Evolutionary conservation across 2,329 filamentous ascomycete genomes (phyloP).

Genomic region (Hypoxylon sp.): DNA sequence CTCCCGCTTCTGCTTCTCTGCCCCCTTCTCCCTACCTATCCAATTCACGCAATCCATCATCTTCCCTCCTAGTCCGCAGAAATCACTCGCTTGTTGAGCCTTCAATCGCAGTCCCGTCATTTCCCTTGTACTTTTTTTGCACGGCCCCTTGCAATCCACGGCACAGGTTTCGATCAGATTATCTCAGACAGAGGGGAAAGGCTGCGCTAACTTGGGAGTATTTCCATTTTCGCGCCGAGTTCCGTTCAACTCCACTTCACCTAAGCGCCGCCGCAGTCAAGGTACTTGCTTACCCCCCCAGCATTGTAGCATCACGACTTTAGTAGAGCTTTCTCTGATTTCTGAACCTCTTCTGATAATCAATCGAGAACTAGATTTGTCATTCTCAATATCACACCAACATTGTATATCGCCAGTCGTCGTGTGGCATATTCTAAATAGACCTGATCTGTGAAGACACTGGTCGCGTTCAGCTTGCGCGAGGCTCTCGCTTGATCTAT

Average conservation of each 20-base stretch:
- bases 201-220: conserved; percentile 42
- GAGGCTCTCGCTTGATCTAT: conserved; percentile 38
- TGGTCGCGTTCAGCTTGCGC: conserved; percentile 37
- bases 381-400: conserved; percentile 30
- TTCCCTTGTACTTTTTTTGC: conserved; percentile 43
- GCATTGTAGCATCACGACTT: conserved; percentile 35
- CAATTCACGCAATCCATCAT: conserved; percentile 6
- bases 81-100: conserved; percentile 22
- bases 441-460: conserved; percentile 24
- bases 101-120: conserved; percentile 32
- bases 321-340: conserved; percentile 40
- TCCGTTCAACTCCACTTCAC: conserved; percentile 50
- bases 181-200: conserved; percentile 30
- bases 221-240: conserved; percentile 52
- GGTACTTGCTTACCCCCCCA: conserved; percentile 41
- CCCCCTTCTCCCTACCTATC: conserved; percentile 25
- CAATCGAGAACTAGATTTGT: conserved; percentile 38
- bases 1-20: conserved; percentile 43
- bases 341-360: conserved; percentile 42
- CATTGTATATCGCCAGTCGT: conserved; percentile 24
- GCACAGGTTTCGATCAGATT: conserved; percentile 46
- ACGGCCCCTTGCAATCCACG: conserved; percentile 49
- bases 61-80: conserved; percentile 15
- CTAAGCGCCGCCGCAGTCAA: conserved; percentile 52
- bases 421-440: conserved; percentile 36